Percentiles rank a stretch among this genome's conserved stretches.
Evolutionary conservation across 2,329 filamentous ascomycete genomes (phyloP).

Genomic region (Ilyonectria mors-panacis): DNA sequence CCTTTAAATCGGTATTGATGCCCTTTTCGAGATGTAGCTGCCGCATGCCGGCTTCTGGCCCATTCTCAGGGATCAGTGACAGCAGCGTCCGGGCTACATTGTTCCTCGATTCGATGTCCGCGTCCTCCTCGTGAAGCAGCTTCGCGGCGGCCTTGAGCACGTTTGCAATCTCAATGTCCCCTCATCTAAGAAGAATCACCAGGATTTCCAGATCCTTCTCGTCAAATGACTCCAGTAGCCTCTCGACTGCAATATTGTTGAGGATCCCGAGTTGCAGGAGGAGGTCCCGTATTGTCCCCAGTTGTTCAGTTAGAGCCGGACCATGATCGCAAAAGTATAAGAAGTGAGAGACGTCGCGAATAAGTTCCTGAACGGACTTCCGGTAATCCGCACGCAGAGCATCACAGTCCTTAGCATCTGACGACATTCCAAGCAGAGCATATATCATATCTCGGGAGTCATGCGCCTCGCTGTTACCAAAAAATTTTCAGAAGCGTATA

Average conservation of each 20-base stretch:
- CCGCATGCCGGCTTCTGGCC: not conserved
- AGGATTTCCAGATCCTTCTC: not conserved
- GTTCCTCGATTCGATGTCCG: not conserved
- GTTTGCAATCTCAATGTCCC: not conserved
- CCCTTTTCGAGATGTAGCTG: not conserved
- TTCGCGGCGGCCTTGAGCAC: constrained; percentile 1
- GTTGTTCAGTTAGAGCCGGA: not conserved
- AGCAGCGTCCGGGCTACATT: not conserved
- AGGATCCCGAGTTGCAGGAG: not conserved
- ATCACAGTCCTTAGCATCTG: not conserved
- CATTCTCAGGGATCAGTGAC: not conserved
- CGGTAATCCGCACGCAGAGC: not conserved
- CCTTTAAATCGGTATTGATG: not conserved
- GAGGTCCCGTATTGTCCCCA: not conserved
- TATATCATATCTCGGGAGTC: constrained; percentile 19
- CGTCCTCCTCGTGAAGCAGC: not conserved
- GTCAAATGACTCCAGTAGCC: not conserved
- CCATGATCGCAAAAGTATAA: not conserved
- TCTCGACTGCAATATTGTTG: not conserved
- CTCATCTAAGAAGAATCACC: not conserved
- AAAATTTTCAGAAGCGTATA: constrained; percentile 16
- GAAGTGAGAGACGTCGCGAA: constrained; percentile 4
- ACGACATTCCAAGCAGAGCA: constrained; percentile 25
- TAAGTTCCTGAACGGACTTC: not conserved
- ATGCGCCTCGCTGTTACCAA: constrained; percentile 8